Evolutionary conservation across 1,139 yeast species (phyloP), one percentile per base, ranked within the genome.

Genomic region (Zygoascus meyerae): DNA sequence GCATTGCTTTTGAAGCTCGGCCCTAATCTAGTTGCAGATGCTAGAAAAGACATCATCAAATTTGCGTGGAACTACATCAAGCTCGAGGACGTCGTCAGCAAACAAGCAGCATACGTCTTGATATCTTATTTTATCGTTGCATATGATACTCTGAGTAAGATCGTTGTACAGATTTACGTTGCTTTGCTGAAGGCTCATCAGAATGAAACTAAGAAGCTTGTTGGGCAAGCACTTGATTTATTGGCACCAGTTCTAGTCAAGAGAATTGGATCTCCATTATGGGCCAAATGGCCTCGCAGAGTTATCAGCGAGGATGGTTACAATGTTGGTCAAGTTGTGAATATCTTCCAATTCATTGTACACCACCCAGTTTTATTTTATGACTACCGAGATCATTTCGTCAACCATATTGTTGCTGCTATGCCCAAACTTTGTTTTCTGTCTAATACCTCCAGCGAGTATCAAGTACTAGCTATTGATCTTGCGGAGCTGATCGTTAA

Each of bases 231-330:
- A 0, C 71, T 94, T 47, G 97, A 90, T 58, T 71, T 86, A 5
- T 69, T 94, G 39, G 97, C 97, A 0, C 96, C 97, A 0, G 95
- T 85, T 0, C 76, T 94, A 73, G 81, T 87, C 1, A 77, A 76
- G 51, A 73, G 95, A 47, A 77, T 86, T 66, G 72, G 72, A 1
- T 71, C 81, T 0, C 79, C 85, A 11, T 77, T 83, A 44, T 94
- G 98, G 98, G 78, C 94, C 48, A 90, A 86, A 57, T 89, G 96
- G 94, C 95, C 97, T 1, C 80, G 97, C 54, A 75, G 97, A 48
- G 95, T 90, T 2, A 72, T 94, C 26, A 82, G 94, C 2, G 98
- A 94, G 60, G 95, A 90, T 61, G 92, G 94, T 0, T 83, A 82
- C 60, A 81, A 81, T 59, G 83, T 83, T 6, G 81, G 84, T 10